Conservation (phyloP, 1,284 basidiomycete species). For the Singerocomus inundabilis region DNA sequence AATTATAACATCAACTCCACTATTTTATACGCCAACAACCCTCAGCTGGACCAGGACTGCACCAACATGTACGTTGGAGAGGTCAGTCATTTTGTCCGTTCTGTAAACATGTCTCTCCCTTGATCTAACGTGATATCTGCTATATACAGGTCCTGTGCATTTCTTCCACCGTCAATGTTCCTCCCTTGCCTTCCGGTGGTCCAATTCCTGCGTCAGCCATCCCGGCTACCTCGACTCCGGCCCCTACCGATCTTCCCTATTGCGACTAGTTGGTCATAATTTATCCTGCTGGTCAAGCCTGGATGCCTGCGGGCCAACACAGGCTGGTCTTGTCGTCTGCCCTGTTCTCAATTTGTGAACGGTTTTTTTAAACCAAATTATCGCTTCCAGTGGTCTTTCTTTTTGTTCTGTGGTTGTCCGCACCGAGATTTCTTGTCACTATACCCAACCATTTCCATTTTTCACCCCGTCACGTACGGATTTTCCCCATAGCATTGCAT, state of each 20-base stretch:
- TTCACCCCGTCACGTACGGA: constrained; percentile 4
- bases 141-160: constrained; percentile 52
- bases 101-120: neutral
- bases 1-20: constrained; percentile 46
- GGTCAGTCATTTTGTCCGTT: constrained; percentile 36
- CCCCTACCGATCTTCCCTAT: constrained; percentile 47
- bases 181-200: constrained; percentile 38
- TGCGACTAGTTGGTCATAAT: constrained; percentile 47
- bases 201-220: constrained; percentile 34
- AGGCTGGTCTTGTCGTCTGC: constrained; percentile 30
- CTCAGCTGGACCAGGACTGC: constrained; percentile 58
- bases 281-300: neutral
- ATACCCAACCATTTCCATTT: constrained; percentile 26
- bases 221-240: constrained; percentile 37
- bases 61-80: constrained; percentile 66
- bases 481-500: constrained; percentile 11
- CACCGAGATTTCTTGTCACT: constrained; percentile 5
- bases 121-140: neutral
- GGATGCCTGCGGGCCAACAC: constrained; percentile 18
- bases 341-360: neutral
- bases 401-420: constrained; percentile 4
- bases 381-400: constrained; percentile 2
- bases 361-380: neutral
- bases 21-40: constrained; percentile 60
- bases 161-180: constrained; percentile 37